Evolutionary conservation across 139 green algal genomes (phyloP).

Genomic region (Chlorella sorokiniana): DNA sequence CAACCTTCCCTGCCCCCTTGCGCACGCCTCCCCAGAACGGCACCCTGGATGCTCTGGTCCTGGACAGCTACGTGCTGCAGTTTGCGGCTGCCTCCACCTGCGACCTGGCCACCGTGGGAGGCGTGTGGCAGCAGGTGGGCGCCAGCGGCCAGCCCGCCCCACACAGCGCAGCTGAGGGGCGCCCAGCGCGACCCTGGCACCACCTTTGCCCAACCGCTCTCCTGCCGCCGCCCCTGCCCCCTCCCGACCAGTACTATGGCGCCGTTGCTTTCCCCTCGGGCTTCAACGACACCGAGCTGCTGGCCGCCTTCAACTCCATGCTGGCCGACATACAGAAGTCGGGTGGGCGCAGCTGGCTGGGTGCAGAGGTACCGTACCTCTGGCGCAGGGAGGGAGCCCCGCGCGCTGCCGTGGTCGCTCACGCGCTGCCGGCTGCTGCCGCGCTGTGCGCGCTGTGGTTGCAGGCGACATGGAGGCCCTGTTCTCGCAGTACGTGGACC

Average conservation of each 20-base stretch:
- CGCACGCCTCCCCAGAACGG: not conserved
- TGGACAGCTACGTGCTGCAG: constrained; percentile 18
- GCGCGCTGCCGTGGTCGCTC: not conserved
- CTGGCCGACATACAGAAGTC: not conserved
- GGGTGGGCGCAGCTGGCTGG: not conserved
- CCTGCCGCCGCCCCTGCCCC: not conserved
- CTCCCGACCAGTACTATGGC: constrained; percentile 8
- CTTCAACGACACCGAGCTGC: constrained; percentile 6
- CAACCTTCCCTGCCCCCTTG: not conserved
- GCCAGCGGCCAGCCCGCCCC: not conserved
- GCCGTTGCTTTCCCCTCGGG: constrained; percentile 13
- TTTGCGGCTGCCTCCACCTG: not conserved
- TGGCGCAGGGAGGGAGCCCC: not conserved
- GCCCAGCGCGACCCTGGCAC: not conserved
- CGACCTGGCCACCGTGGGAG: not conserved
- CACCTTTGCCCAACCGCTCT: not conserved
- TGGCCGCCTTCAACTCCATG: not conserved
- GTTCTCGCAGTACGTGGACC: not conserved
- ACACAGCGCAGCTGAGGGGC: too few species aligned
- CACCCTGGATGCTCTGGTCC: not conserved
- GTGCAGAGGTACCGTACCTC: not conserved
- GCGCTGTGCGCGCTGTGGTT: not conserved
- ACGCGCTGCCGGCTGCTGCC: not conserved
- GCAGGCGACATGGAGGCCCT: constrained; percentile 25
- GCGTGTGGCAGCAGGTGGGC: not conserved